Conservation (phyloP, 2,329 filamentous ascomycete genomes). For the Akanthomyces uredinophilus region DNA sequence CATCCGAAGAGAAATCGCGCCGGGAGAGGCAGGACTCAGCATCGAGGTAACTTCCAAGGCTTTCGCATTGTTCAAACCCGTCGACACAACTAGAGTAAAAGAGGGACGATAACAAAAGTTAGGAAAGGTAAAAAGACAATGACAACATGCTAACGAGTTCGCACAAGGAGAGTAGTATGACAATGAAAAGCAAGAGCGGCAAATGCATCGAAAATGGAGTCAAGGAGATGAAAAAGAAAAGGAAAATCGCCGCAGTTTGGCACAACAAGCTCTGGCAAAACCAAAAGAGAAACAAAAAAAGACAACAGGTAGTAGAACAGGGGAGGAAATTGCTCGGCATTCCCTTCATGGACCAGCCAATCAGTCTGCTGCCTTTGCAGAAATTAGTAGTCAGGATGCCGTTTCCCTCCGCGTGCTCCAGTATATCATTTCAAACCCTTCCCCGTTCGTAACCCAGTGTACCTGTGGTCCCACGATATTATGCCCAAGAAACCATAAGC, state of each 20-base stretch:
- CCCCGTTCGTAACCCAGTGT: slow-evolving; percentile 14
- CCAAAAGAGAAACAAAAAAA: slow-evolving; percentile 35
- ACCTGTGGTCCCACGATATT: slow-evolving; percentile 15
- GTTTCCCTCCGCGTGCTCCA: slow-evolving; percentile 23
- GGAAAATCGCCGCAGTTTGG: slow-evolving; percentile 22
- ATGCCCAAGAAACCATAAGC: slow-evolving; percentile 16
- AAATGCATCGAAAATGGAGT: slow-evolving; percentile 14
- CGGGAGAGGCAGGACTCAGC: slow-evolving; percentile 1
- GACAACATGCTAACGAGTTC: slow-evolving; percentile 21
- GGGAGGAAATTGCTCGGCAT: slow-evolving; percentile 30
- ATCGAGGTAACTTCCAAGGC: background rate
- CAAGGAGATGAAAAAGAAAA: slow-evolving; percentile 5
- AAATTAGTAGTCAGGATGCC: slow-evolving; percentile 36
- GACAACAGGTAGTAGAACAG: slow-evolving; percentile 24
- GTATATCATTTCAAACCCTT: slow-evolving; percentile 16
- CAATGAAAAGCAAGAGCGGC: slow-evolving; percentile 14
- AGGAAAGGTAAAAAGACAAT: slow-evolving; percentile 55
- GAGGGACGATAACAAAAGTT: slow-evolving; percentile 34
- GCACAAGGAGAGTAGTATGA: slow-evolving; percentile 23
- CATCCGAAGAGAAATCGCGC: slow-evolving; percentile 18
- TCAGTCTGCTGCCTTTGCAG: slow-evolving; percentile 35
- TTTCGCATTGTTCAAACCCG: slow-evolving; percentile 9
- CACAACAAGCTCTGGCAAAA: slow-evolving; percentile 33
- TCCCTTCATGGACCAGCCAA: slow-evolving; percentile 49
- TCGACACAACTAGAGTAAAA: slow-evolving; percentile 10